Evolutionary conservation across 1,284 basidiomycete species (phyloP).

Genomic region (Ganoderma multipileum): DNA sequence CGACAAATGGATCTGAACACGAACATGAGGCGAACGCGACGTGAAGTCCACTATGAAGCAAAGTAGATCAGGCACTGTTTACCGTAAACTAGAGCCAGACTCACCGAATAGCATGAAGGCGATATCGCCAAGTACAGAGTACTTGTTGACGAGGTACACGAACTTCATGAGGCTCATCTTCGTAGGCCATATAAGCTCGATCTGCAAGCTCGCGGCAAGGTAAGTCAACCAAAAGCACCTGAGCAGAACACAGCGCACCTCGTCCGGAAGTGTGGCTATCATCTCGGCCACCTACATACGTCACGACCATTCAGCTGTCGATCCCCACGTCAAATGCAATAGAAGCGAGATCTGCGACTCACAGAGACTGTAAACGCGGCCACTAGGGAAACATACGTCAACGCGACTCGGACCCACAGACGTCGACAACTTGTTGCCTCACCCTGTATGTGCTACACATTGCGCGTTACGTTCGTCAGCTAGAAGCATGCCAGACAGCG

Average conservation of each 20-base stretch:
- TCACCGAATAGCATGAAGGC: neutral
- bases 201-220: neutral
- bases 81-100: neutral
- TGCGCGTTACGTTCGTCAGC: neutral
- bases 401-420: no score
- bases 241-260: neutral
- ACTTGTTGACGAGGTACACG: constrained; percentile 11
- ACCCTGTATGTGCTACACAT: constrained; percentile 1
- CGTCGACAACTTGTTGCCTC: neutral
- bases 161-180: constrained; percentile 6
- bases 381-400: neutral
- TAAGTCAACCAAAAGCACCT: neutral
- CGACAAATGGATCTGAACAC: neutral
- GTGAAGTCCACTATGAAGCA: constrained; percentile 2
- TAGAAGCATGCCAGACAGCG: neutral
- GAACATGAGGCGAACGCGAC: neutral
- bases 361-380: constrained; percentile 6
- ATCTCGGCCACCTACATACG: constrained; percentile 3
- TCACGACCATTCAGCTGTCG: neutral
- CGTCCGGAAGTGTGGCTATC: constrained; percentile 6
- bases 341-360: neutral
- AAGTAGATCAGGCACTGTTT: neutral
- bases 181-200: constrained; percentile 10
- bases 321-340: neutral
- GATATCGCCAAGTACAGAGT: neutral